Base-by-base conservation (phyloP, 1,139 yeast genomes). In the Blastobotrys proliferans region DNA sequence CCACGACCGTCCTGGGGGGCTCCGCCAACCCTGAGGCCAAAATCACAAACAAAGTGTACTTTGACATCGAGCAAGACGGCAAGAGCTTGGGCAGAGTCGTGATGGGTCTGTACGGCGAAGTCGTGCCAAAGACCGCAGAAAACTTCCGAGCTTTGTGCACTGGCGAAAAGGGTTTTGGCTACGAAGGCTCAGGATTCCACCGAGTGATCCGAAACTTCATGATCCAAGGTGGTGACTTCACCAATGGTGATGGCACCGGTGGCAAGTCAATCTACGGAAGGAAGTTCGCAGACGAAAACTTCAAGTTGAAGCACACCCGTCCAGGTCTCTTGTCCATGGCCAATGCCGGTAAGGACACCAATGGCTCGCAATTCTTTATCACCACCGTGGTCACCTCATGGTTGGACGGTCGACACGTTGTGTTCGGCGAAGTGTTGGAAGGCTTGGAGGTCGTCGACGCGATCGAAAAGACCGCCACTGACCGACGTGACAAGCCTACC, bases 141-240 rank as follows among this genome's bases (percentile, higher is more conserved):
- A 90, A 90, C 58, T 68, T 68, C 60, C 64, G 68, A 66, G 86
- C 86, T 51, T 71, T 82, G 61, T 72, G 79, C 65, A 81, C 88
- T 51, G 88, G 88, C 55, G 88, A 82, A 70, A 78, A 81, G 72
- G 88, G 90, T 45, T 81, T 68, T 52, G 95, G 95, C 54, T 86
- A 83, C 78, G 81, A 83, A 64, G 78, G 77, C 56, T 84, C 94
- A 25, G 72, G 79, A 53, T 88, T 88, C 88, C 97, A 88, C 80
- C 81, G 97, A 70, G 90, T 88, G 54, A 88, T 88, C 61, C 92
- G 94, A 61, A 77, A 83, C 61, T 88, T 88, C 72, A 88, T 88
- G 97, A 77, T 88, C 67, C 97, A 88, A 73, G 97, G 97, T 69
- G 97, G 97, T 73, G 97, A 88, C 69, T 87, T 88, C 74, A 87